Conservation (phyloP, 208 protist genomes). For the Leishmania gerbilli region DNA sequence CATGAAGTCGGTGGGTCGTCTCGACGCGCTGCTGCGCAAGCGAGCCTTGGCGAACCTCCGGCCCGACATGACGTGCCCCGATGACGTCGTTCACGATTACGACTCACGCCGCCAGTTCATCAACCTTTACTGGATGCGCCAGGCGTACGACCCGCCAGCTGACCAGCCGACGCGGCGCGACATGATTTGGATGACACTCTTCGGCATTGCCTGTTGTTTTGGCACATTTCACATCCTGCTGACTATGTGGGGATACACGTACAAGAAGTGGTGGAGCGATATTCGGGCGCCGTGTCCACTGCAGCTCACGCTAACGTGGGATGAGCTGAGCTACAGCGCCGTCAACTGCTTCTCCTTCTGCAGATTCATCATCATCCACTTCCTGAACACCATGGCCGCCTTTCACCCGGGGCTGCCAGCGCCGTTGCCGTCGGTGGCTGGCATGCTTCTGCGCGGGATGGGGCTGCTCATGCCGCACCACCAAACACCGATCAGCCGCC, state of each 20-base stretch:
- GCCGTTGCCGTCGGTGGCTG: constrained; percentile 50
- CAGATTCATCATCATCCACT: constrained; percentile 38
- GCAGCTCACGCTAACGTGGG: constrained; percentile 58
- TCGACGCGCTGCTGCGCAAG: constrained; percentile 1
- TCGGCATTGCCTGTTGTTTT: constrained; percentile 30
- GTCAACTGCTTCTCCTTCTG: constrained; percentile 66
- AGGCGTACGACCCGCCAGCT: constrained; percentile 34
- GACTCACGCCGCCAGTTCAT: constrained; percentile 35
- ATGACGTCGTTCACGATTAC: constrained; percentile 42
- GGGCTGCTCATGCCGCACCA: constrained; percentile 69
- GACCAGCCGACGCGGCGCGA: constrained; percentile 20
- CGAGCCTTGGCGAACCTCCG: constrained; percentile 40
- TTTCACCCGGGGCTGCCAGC: constrained; percentile 60
- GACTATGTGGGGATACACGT: constrained; percentile 36
- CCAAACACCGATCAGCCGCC: constrained; percentile 16
- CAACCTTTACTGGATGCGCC: constrained; percentile 35
- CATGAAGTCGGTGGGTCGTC: background rate
- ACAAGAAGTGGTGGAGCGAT: constrained; percentile 45
- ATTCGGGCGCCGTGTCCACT: constrained; percentile 45
- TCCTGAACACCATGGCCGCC: constrained; percentile 55
- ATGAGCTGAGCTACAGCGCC: constrained; percentile 64
- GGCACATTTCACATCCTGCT: constrained; percentile 47
- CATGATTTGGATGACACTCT: constrained; percentile 38
- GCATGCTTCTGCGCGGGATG: constrained; percentile 53
- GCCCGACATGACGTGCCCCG: constrained; percentile 44